Conservation (phyloP, 2,329 filamentous ascomycete species). For the Stachybotrys elegans region DNA sequence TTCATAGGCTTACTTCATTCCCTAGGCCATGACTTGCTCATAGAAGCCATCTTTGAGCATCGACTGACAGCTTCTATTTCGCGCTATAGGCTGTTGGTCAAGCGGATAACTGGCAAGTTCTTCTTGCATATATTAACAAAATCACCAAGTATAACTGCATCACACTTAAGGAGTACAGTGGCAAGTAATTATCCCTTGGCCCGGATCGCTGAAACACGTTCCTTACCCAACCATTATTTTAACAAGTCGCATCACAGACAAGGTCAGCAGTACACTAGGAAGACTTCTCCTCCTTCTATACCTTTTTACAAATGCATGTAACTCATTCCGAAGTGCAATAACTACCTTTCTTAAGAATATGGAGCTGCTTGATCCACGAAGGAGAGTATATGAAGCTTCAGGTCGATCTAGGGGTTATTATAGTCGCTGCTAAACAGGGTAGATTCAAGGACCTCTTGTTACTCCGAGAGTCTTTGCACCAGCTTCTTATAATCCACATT, state of each 20-base stretch:
- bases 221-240: constrained; percentile 11
- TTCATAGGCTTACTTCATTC: neutral
- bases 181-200: constrained; percentile 35
- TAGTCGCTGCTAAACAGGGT: neutral
- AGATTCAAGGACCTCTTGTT: constrained; percentile 9
- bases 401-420: neutral
- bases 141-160: constrained; percentile 41
- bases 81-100: neutral
- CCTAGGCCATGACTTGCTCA: neutral
- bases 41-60: neutral
- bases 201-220: constrained; percentile 28
- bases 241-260: constrained; percentile 33
- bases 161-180: constrained; percentile 38
- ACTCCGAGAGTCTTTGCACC: constrained; percentile 5
- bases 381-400: neutral
- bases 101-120: neutral
- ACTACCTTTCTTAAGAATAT: constrained; percentile 1
- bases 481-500: constrained; percentile 20
- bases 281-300: constrained; percentile 41
- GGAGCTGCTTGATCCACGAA: constrained; percentile 5
- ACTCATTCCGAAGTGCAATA: constrained; percentile 7
- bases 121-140: constrained; percentile 15
- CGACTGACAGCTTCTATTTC: neutral
- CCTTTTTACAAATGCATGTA: constrained; percentile 15
- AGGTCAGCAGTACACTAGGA: constrained; percentile 41